phyloP scores from a whole-genome alignment of 2,329 filamentous ascomycete genomes.

The Aspergillus pseudoterreus region DNA sequence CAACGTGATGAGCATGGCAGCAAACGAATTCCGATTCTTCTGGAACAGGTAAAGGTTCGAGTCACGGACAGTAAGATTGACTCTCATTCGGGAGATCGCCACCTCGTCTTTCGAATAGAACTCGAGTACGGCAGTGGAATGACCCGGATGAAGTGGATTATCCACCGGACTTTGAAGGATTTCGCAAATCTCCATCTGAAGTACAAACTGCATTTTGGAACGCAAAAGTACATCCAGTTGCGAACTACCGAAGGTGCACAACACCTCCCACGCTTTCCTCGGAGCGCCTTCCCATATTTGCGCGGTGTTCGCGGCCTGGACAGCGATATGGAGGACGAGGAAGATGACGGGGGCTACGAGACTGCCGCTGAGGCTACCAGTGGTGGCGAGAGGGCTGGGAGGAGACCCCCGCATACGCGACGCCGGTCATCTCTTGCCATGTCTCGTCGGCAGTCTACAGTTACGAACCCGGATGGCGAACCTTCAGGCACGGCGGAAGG shows the following conservation, averaged over 20 bases:
- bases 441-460: slow-evolving; percentile 57
- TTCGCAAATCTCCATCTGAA: slow-evolving; percentile 91
- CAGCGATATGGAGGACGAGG: slow-evolving; percentile 72
- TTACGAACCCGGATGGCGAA: slow-evolving; percentile 37
- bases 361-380: slow-evolving; percentile 63
- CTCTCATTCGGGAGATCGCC: slow-evolving; percentile 56
- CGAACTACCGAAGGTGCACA: slow-evolving; percentile 65
- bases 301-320: slow-evolving; percentile 75
- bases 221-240: slow-evolving; percentile 75
- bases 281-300: slow-evolving; percentile 84
- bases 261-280: slow-evolving; percentile 85
- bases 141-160: slow-evolving; percentile 94
- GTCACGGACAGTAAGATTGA: slow-evolving; percentile 78
- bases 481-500: slow-evolving; percentile 29
- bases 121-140: slow-evolving; percentile 94
- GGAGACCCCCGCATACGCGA: slow-evolving; percentile 40
- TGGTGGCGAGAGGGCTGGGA: slow-evolving; percentile 59
- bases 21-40: slow-evolving; percentile 86
- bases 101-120: slow-evolving; percentile 85
- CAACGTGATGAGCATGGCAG: slow-evolving; percentile 95
- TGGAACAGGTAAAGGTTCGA: slow-evolving; percentile 88
- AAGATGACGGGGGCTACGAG: slow-evolving; percentile 46
- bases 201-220: slow-evolving; percentile 82
- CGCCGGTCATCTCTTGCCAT: slow-evolving; percentile 55
- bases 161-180: slow-evolving; percentile 80